A percentile compares a stretch with the other conserved stretches of the same genome.
These are phyloP conservation scores for Mycosphaerelloides madeirae DNA, from an alignment of 2,329 filamentous ascomycete genomes.

Conservation along the genomic window DNA sequence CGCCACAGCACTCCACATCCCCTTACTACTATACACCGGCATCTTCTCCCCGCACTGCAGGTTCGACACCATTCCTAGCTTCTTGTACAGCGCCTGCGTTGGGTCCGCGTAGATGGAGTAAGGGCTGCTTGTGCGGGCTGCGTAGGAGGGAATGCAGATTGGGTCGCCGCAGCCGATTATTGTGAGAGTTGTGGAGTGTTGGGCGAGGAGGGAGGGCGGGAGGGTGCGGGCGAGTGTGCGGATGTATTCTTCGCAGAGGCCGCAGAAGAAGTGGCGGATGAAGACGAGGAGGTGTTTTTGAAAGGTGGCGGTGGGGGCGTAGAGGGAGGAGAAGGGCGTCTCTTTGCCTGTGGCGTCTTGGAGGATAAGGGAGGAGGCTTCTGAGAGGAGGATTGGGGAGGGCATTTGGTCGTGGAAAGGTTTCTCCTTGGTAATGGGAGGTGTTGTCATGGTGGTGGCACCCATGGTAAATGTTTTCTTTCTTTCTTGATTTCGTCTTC, in stretches of 20 bases:
- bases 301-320: conserved; percentile 15
- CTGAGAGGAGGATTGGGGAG: conserved; percentile 10
- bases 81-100: conserved; percentile 26
- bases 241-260: conserved; percentile 32
- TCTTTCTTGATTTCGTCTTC: too few species aligned
- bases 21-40: conserved; percentile 25
- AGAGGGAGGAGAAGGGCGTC: conserved; percentile 26
- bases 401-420: conserved; percentile 7
- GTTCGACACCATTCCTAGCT: conserved; percentile 29
- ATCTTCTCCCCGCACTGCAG: conserved; percentile 22
- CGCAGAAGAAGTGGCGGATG: not conserved
- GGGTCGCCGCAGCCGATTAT: conserved; percentile 35
- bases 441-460: not conserved
- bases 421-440: not conserved
- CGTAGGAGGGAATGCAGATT: conserved; percentile 29
- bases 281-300: conserved; percentile 25
- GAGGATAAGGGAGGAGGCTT: conserved; percentile 23
- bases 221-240: conserved; percentile 25
- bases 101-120: conserved; percentile 34
- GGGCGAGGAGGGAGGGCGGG: conserved; percentile 17
- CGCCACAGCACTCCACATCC: conserved; percentile 17
- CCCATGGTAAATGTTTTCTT: not conserved
- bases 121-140: conserved; percentile 25
- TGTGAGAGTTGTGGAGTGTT: conserved; percentile 23
- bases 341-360: conserved; percentile 26